These are phyloP conservation scores for Pestalotiopsis sp. DNA, from an alignment of 2,329 filamentous ascomycete genomes.

Conservation along the genomic window DNA sequence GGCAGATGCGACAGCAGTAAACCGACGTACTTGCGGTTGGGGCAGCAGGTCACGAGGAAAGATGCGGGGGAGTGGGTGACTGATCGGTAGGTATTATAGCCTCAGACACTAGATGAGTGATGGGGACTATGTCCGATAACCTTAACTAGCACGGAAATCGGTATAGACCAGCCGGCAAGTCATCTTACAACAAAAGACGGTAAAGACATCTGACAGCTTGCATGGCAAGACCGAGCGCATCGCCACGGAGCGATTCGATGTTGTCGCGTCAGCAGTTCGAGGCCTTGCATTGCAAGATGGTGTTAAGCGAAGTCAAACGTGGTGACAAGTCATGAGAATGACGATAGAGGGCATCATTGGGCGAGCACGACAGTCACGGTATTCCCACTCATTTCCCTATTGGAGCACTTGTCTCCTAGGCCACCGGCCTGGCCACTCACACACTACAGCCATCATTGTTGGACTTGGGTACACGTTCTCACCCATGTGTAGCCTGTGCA, in stretches of 20 bases:
- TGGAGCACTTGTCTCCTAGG: background rate
- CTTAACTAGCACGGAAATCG: background rate
- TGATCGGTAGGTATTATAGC: background rate
- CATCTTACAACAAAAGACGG: background rate
- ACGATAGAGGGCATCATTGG: background rate
- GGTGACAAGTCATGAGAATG: conserved; percentile 3
- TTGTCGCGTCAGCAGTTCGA: background rate
- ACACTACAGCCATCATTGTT: background rate
- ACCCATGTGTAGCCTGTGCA: background rate
- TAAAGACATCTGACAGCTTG: conserved; percentile 3
- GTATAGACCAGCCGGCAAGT: background rate
- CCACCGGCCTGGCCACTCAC: background rate
- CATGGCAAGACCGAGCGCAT: background rate
- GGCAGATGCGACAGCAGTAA: background rate
- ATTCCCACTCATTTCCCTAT: background rate
- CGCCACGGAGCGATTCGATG: background rate
- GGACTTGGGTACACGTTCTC: background rate
- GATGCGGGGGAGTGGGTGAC: background rate
- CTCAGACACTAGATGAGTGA: background rate
- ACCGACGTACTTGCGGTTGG: background rate
- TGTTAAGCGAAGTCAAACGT: conserved; percentile 1
- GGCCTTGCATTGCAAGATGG: background rate
- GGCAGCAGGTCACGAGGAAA: background rate
- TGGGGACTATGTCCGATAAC: background rate
- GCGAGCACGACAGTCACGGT: background rate